phyloP scores from a whole-genome alignment of 805 yeast species.

The Scheffersomyces spartinae region DNA sequence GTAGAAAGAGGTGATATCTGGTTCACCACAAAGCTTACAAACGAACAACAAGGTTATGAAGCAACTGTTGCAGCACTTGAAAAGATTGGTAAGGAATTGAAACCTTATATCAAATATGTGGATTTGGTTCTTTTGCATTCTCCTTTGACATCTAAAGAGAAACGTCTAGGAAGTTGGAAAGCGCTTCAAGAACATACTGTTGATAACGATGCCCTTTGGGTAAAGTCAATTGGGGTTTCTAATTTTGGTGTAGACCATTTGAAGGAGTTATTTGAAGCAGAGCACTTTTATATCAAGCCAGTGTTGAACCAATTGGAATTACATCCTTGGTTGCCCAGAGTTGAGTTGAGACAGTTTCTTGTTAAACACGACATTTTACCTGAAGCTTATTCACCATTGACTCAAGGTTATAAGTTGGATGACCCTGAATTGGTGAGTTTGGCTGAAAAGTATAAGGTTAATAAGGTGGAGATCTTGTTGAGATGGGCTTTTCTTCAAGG shows the following conservation, averaged over 20 bases:
- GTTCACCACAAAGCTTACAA: conserved; percentile 25
- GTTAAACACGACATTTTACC: conserved; percentile 41
- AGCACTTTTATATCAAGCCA: too few species aligned
- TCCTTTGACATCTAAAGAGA: conserved; percentile 29
- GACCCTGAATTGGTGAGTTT: conserved; percentile 19
- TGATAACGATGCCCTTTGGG: conserved; percentile 35
- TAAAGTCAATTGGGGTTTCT: conserved; percentile 68
- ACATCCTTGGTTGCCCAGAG: conserved; percentile 72
- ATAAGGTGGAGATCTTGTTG: conserved; percentile 36
- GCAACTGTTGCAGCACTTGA: conserved; percentile 19
- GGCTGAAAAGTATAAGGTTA: conserved; percentile 24
- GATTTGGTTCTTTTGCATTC: conserved; percentile 38
- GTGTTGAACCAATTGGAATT: conserved; percentile 76
- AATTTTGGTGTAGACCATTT: conserved; percentile 54
- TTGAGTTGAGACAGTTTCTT: conserved; percentile 52
- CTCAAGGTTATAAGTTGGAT: conserved; percentile 19
- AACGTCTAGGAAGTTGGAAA: conserved; percentile 52
- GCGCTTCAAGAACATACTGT: conserved; percentile 64
- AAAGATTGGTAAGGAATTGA: conserved; percentile 18
- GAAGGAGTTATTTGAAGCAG: conserved; percentile 51
- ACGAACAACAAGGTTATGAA: conserved; percentile 24
- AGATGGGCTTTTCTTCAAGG: conserved; percentile 40
- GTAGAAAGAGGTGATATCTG: conserved; percentile 21
- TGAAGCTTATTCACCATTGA: conserved; percentile 36
- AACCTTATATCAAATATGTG: conserved; percentile 21